Evolutionary conservation across 345 rosid genomes (phyloP), one percentile per base, ranked within the genome.

Genomic region (Alliaria petiolata): DNA sequence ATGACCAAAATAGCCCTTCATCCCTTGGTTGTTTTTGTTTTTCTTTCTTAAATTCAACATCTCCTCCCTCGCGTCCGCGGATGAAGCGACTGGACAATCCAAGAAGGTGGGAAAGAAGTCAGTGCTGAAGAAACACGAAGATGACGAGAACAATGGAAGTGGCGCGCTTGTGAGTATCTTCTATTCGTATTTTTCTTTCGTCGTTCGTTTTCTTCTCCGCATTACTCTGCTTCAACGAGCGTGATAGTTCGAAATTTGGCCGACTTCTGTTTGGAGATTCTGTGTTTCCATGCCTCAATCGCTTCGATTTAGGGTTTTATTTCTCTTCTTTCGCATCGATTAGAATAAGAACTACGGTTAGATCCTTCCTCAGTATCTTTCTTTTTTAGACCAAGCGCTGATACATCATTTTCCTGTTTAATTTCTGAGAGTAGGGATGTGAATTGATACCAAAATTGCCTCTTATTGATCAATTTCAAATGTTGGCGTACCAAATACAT

Each of bases 61-160:
- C 70, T 67, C 72, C 70, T 67, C 72, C 62, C 73, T 59, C 62
- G 67, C 67, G 17, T 19, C 46, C 26, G 44, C 14, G 0, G 7
- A 45, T 12, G 58, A 72, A 35, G 12, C 31, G 46, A 25, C 25
- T 49, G 2, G 8, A 44, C 30, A 54, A 56, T 42, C 70, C 66
- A 69, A 76, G 70, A 69, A 53, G 11, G 50, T 6, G 58, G 53
- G 35, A 45, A 67, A 75, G 79, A 67, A 52, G 16, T 20, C 34
- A 42, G 66, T 16, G 38, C 47, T 55, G 61, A 49, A 74, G 72
- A 67, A 38, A 10, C 49, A 14, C 34, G 59, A 75, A 61, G 75
- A 76, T 38, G 65, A 6, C 70, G 64, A 75, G 64, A 62, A 4
- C 20, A 25, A 38, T 53, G 70, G 75, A 62, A 8, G 43, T 46